Percentiles rank a stretch among this genome's conserved stretches.
Conservation (phyloP, 75 land plant species). For the Selaginella tamariscina region DNA sequence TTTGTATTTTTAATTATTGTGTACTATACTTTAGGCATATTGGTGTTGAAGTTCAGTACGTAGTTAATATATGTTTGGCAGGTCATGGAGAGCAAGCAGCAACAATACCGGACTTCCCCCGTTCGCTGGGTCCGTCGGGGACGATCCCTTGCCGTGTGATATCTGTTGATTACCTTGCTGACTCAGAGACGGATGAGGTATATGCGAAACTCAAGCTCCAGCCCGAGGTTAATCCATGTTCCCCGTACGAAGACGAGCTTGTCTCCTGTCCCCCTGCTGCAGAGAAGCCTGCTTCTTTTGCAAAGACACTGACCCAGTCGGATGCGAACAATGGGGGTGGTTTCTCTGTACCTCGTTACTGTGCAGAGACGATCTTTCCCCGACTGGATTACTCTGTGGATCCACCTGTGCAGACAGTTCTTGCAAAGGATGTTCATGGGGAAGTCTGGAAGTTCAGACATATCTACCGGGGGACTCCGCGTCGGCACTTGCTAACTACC, state of each 20-base stretch:
- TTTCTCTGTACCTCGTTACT: conserved; percentile 5
- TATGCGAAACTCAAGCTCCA: conserved; percentile 52
- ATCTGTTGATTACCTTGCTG: conserved; percentile 53
- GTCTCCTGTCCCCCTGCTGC: neutral
- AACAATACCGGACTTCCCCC: conserved; percentile 39
- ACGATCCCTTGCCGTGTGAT: conserved; percentile 20
- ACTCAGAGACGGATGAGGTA: conserved; percentile 72
- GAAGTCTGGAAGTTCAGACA: conserved; percentile 11
- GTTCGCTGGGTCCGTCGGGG: conserved; percentile 28
- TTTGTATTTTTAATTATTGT: no score
- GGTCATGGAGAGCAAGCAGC: conserved; percentile 70
- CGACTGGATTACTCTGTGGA: conserved; percentile 7
- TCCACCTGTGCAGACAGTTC: conserved; percentile 7
- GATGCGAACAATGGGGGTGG: conserved; percentile 12
- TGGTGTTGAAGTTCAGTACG: no score
- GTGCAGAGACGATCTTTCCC: conserved; percentile 13
- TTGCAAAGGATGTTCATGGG: conserved; percentile 10
- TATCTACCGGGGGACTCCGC: conserved; percentile 10
- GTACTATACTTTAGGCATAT: no score
- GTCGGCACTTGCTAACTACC: conserved; percentile 6
- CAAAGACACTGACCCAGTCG: conserved; percentile 6
- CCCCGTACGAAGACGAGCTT: neutral
- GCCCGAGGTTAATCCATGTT: conserved; percentile 16
- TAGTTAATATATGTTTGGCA: no score
- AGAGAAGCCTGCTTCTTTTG: conserved; percentile 11